phyloP scores from a whole-genome alignment of 1,284 basidiomycete species.

The Rhodotorula sp. region DNA sequence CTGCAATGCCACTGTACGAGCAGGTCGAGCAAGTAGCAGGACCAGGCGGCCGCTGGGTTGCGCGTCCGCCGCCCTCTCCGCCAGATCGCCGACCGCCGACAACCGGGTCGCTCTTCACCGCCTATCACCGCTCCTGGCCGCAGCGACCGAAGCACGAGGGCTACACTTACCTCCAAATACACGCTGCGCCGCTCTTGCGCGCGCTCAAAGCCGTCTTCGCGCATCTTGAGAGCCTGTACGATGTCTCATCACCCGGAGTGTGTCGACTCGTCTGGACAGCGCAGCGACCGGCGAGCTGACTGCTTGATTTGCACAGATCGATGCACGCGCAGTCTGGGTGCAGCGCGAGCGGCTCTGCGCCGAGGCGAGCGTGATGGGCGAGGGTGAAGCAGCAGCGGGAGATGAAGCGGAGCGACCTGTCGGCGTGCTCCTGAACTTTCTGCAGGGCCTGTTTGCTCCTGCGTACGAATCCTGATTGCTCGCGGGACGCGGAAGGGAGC shows the following conservation, averaged over 20 bases:
- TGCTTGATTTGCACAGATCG: conserved; percentile 2
- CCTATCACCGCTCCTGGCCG: conserved; percentile 9
- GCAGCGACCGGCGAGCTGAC: background rate
- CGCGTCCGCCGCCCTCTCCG: background rate
- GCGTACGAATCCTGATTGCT: conserved; percentile 9
- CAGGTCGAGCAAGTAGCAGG: background rate
- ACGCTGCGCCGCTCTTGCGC: background rate
- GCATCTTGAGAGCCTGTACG: background rate
- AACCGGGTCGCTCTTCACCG: background rate
- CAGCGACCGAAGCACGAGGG: background rate
- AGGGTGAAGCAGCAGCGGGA: too few species aligned
- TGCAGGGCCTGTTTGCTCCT: conserved; percentile 13
- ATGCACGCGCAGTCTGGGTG: conserved; percentile 21
- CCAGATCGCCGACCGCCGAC: background rate
- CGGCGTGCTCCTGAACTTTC: background rate
- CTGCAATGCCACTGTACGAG: background rate
- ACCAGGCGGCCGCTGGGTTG: background rate
- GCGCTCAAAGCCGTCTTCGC: conserved; percentile 1
- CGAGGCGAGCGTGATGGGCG: background rate
- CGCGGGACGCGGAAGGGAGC: too few species aligned
- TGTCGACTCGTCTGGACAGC: background rate
- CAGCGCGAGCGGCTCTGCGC: conserved; percentile 11
- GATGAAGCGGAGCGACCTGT: background rate
- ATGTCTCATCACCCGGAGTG: background rate
- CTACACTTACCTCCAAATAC: conserved; percentile 4